Evolutionary conservation across 345 rosid genomes (phyloP).

Genomic region (Eucalyptus urophylla): DNA sequence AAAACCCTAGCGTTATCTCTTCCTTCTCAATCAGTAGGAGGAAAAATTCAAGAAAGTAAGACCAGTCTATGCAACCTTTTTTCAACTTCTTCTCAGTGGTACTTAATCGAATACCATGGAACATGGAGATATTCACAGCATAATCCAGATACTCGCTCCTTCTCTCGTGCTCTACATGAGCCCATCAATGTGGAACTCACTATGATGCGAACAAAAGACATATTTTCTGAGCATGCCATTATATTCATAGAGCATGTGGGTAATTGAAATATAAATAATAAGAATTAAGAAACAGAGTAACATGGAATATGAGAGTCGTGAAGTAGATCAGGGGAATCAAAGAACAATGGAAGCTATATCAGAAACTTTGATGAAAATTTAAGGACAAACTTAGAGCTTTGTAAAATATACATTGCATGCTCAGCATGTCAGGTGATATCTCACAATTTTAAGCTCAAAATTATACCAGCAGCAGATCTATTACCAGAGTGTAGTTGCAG

Average conservation of each 20-base stretch:
- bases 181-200: background rate
- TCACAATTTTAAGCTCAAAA: background rate
- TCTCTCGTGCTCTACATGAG: background rate
- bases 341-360: background rate
- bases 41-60: background rate
- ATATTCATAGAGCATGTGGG: background rate
- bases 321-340: background rate
- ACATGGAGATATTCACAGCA: background rate
- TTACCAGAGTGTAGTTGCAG: background rate
- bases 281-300: background rate
- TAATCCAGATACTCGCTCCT: background rate
- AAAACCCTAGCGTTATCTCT: background rate
- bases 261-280: background rate
- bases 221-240: background rate
- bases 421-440: background rate
- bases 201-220: background rate
- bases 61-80: background rate
- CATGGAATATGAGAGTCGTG: background rate
- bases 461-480: background rate
- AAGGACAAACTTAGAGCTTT: background rate
- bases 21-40: background rate
- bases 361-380: background rate
- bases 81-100: background rate
- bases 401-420: background rate
- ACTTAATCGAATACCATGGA: background rate